phyloP scores from a whole-genome alignment of 495 filamentous ascomycete genomes.

The Elasticomyces elasticus region DNA sequence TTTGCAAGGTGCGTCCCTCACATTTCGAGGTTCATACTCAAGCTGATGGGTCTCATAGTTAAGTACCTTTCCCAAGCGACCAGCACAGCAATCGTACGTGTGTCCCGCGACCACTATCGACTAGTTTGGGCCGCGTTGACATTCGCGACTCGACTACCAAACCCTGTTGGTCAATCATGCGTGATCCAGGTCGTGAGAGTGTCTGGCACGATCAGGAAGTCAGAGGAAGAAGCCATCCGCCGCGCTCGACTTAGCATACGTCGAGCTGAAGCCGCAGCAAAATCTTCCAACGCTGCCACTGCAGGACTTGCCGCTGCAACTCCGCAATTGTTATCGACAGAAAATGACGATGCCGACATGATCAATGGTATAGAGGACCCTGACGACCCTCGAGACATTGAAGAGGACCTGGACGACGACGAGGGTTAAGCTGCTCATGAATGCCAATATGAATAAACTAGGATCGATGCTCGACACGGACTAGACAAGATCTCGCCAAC shows the following conservation, averaged over 20 bases:
- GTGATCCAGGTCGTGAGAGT: slow-evolving; percentile 81
- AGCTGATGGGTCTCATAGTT: slow-evolving; percentile 41
- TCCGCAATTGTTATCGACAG: background rate
- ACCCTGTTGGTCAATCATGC: slow-evolving; percentile 44
- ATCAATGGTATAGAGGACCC: slow-evolving; percentile 15
- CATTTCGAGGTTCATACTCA: background rate
- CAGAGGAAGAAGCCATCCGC: slow-evolving; percentile 57
- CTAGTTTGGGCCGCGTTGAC: slow-evolving; percentile 84
- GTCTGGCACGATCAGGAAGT: slow-evolving; percentile 88
- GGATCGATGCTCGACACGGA: no score
- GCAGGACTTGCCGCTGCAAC: background rate
- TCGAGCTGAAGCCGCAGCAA: background rate
- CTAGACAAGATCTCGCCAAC: no score
- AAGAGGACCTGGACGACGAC: slow-evolving; percentile 16
- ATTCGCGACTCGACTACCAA: slow-evolving; percentile 63
- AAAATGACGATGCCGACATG: background rate
- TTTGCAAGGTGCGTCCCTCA: slow-evolving; percentile 46
- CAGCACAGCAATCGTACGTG: slow-evolving; percentile 80
- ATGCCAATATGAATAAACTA: no score
- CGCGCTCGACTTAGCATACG: background rate
- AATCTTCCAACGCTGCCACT: background rate
- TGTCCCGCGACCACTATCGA: slow-evolving; percentile 66
- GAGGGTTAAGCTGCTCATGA: slow-evolving; percentile 5
- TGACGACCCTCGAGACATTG: slow-evolving; percentile 3
- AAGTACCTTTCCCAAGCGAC: slow-evolving; percentile 92